Conservation (phyloP, 169 alveolate genomes). For the Besnoitia besnoiti region DNA sequence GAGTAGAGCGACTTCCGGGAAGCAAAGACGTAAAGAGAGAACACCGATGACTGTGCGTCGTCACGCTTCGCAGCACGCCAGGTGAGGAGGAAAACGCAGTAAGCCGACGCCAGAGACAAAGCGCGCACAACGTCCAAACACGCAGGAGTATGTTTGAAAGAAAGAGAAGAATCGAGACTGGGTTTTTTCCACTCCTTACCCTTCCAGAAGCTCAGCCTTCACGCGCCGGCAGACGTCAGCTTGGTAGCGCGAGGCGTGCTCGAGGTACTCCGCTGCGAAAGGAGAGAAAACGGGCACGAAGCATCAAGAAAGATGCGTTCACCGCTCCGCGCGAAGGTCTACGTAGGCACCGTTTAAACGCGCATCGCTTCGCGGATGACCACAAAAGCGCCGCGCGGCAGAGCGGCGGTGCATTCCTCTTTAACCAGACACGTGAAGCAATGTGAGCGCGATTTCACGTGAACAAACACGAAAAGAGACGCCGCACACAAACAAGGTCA, state of each 20-base stretch:
- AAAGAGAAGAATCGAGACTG: neutral
- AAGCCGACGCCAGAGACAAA: neutral
- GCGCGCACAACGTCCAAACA: neutral
- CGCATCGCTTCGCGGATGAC: too few relatives aligned
- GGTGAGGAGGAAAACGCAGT: neutral
- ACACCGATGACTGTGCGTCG: too few relatives aligned
- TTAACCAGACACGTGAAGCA: too few relatives aligned
- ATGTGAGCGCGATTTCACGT: too few relatives aligned
- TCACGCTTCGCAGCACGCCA: too few relatives aligned
- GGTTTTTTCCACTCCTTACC: slow-evolving; percentile 47
- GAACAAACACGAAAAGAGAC: too few relatives aligned
- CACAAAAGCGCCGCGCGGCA: too few relatives aligned
- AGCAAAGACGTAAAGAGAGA: neutral
- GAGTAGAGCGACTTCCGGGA: too few relatives aligned
- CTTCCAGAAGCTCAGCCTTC: slow-evolving; percentile 46
- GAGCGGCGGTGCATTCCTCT: too few relatives aligned
- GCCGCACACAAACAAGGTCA: too few relatives aligned
- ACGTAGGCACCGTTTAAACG: too few relatives aligned
- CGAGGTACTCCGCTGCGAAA: slow-evolving; percentile 46
- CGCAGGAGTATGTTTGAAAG: neutral
- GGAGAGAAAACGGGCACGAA: neutral
- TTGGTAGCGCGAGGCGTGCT: slow-evolving; percentile 61
- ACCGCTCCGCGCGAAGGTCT: too few relatives aligned
- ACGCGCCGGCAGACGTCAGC: slow-evolving; percentile 38
- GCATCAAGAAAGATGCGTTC: neutral